Evolutionary conservation across 345 rosid species (phyloP), one percentile per base, ranked within the genome.

Genomic region (Euphorbia pulcherrima): DNA sequence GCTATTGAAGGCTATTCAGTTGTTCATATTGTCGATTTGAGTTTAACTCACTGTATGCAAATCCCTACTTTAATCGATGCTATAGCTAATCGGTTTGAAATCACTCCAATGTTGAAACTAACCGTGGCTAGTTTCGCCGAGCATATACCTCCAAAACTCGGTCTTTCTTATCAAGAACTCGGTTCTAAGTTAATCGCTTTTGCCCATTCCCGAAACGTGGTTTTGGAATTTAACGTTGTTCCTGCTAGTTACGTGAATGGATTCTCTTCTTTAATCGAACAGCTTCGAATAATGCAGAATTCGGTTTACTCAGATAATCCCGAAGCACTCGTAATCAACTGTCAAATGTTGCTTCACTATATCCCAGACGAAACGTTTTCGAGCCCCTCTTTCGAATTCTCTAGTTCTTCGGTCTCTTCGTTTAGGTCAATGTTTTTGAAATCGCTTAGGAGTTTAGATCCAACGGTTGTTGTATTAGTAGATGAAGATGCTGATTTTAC

Each of bases 21-120:
- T 6, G 72, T 93, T 28, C 98, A 90, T 68, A 88, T 93, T 54
- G 92, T 93, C 20, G 98, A 93, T 75, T 71, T 93, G 21, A 87
- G 94, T 83, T 78, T 79, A 52, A 90, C 90, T 3, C 94, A 90
- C 64, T 93, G 96, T 88, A 93, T 93, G 98, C 98, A 93, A 77
- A 89, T 93, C 66, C 98, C 97, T 46, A 93, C 94, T 10, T 87
- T 90, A 2, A 77, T 93, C 27, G 97, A 90, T 56, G 87, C 96
- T 13, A 74, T 93, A 8, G 80, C 94, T 5, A 84, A 62, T 59
- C 78, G 90, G 17, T 79, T 80, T 35, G 90, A 86, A 55, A 78
- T 68, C 2, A 86, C 83, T 8, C 93, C 96, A 2, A 20, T 88
- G 65, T 58, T 93, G 20, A 93, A 84, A 79, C 90, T 93, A 16